Conservation (phyloP, 2,329 filamentous ascomycete genomes). For the Coniella vitis region DNA sequence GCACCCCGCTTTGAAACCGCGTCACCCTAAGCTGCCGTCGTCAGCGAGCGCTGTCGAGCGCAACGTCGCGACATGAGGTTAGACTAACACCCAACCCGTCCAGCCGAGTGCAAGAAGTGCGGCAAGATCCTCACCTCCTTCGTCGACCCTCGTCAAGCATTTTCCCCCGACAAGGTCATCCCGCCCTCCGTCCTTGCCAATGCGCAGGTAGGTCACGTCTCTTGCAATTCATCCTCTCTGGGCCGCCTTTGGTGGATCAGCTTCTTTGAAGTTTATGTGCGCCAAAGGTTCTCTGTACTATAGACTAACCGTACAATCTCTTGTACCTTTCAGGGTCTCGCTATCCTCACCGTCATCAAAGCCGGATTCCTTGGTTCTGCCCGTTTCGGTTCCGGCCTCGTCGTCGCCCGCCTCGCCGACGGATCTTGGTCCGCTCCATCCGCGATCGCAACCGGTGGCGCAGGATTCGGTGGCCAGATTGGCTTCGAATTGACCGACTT, state of each 20-base stretch:
- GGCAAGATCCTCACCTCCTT: slow-evolving; percentile 94
- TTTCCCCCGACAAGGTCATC: slow-evolving; percentile 96
- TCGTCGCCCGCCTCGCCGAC: slow-evolving; percentile 71
- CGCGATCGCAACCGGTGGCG: slow-evolving; percentile 74
- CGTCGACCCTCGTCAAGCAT: slow-evolving; percentile 85
- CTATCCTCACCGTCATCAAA: slow-evolving; percentile 80
- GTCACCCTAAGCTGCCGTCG: not conserved
- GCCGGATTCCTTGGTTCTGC: slow-evolving; percentile 79
- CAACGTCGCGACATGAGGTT: not conserved
- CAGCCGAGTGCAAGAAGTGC: slow-evolving; percentile 96
- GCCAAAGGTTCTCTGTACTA: too few species aligned
- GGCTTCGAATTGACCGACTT: slow-evolving; percentile 88
- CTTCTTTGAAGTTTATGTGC: too few species aligned
- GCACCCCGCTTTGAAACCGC: slow-evolving; percentile 4
- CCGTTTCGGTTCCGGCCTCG: slow-evolving; percentile 74
- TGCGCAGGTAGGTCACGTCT: slow-evolving; percentile 62
- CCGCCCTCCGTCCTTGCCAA: slow-evolving; percentile 82
- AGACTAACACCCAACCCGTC: slow-evolving; percentile 1
- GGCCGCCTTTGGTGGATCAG: too few species aligned
- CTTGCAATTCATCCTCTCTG: not conserved
- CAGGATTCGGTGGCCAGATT: slow-evolving; percentile 79
- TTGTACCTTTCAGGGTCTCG: slow-evolving; percentile 58
- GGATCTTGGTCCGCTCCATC: slow-evolving; percentile 76
- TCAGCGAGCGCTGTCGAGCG: slow-evolving; percentile 4
- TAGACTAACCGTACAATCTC: not conserved